phyloP scores from a whole-genome alignment of 2,329 filamentous ascomycete genomes.

The Tricladium varicosporioides region DNA sequence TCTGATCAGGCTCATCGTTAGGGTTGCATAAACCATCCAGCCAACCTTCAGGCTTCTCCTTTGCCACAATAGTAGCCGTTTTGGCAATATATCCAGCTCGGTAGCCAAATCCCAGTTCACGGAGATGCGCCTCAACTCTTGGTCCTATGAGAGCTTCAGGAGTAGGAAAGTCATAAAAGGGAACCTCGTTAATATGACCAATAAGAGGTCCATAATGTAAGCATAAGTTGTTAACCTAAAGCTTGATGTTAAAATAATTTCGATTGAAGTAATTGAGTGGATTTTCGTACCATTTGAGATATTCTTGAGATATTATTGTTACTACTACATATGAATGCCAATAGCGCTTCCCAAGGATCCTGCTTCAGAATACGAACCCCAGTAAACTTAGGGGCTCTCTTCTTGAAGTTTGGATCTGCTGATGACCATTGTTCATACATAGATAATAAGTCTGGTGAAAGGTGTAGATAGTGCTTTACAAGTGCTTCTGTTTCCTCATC shows the following conservation, averaged over 20 bases:
- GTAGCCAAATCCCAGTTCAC: conserved; percentile 89
- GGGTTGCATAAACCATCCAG: conserved; percentile 77
- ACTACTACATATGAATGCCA: conserved; percentile 96
- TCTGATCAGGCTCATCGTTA: conserved; percentile 56
- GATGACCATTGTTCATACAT: conserved; percentile 87
- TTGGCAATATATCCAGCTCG: conserved; percentile 87
- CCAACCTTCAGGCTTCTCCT: conserved; percentile 70
- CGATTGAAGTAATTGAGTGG: background rate
- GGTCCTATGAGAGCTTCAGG: conserved; percentile 70
- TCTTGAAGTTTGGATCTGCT: conserved; percentile 83
- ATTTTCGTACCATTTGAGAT: conserved; percentile 74
- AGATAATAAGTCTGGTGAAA: conserved; percentile 69
- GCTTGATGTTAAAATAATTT: background rate
- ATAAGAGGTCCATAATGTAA: conserved; percentile 78
- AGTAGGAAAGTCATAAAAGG: conserved; percentile 84
- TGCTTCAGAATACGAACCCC: conserved; percentile 92
- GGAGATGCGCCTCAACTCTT: conserved; percentile 76
- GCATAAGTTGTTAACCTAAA: conserved; percentile 80
- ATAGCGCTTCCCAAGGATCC: conserved; percentile 91
- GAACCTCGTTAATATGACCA: conserved; percentile 63
- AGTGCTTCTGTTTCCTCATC: conserved; percentile 72
- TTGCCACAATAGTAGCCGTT: conserved; percentile 73
- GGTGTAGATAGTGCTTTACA: conserved; percentile 81
- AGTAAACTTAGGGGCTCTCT: conserved; percentile 80
- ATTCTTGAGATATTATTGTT: conserved; percentile 98